Evolutionary conservation across 2,329 filamentous ascomycete genomes (phyloP), one percentile per base, ranked within the genome.

Genomic region (Trichoderma semiorbis): DNA sequence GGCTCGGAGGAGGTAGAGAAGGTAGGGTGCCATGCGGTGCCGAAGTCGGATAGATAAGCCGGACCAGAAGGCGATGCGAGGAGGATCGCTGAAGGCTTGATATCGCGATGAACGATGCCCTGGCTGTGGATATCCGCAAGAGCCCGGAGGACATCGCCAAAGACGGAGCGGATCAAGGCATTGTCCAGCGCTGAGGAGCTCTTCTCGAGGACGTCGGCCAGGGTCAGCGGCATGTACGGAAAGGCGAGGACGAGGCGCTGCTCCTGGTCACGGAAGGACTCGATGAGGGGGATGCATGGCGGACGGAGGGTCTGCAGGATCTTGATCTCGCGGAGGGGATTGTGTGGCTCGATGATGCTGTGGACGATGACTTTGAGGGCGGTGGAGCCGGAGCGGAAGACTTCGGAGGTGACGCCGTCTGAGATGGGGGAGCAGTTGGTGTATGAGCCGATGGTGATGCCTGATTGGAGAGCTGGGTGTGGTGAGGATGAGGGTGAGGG

Each of bases 51-150:
- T 3, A 99, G 86, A 75, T 91, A 92, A 4, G 93, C 93, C 5
- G 93, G 92, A 0, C 92, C 93, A 7, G 87, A 83, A 0, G 87
- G 83, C 0, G 91, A 89, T 55, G 87, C 84, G 60, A 97, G 86
- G 10, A 98, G 85, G 43, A 99, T 87, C 68, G 97, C 97, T 0
- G 94, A 94, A 0, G 96, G 96, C 78, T 99, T 99, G 78, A 99
- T 84, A 78, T 99, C 96, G 71, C 96, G 91, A 80, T 99, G 96
- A 69, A 99, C 92, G 72, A 99, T 94, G 8, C 90, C 92, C 28
- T 89, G 83, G 8, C 80, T 76, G 79, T 99, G 96, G 2, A 98
- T 84, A 76, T 92, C 87, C 2, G 83, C 83, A 2, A 99, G 86
- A 5, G 89, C 95, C 4, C 82, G 80, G 78, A 98, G 92, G 7